Conservation (phyloP, 164 flowering plant species). For the grape (Vitis vinifera) region ASM3070453v1 NC_081811.1:1011001-1011500, state of each 20-base stretch:
- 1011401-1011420: slow-evolving; percentile 21
- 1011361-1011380: slow-evolving; percentile 24
- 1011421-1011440: slow-evolving; percentile 11
- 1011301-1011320: slow-evolving; percentile 13
- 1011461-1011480: slow-evolving; percentile 23
- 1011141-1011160: slow-evolving; percentile 8
- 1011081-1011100: slow-evolving; percentile 13
- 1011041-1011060: too few relatives aligned
- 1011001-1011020: too few relatives aligned
- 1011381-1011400: slow-evolving; percentile 26
- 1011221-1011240: slow-evolving; percentile 16
- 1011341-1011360: slow-evolving; percentile 23
- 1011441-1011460: slow-evolving; percentile 15
- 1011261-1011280: slow-evolving; percentile 24
- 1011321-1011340: slow-evolving; percentile 20
- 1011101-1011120: slow-evolving; percentile 7
- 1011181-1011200: slow-evolving; percentile 11
- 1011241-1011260: slow-evolving; percentile 32
- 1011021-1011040: too few relatives aligned
- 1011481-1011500: slow-evolving; percentile 22
- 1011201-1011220: background rate
- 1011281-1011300: slow-evolving; percentile 22
- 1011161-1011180: slow-evolving; percentile 9
- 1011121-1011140: slow-evolving; percentile 20
- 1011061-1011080: too few relatives aligned